phyloP scores from a whole-genome alignment of 1,139 yeast genomes.

The Starmera stellimalicola region DNA sequence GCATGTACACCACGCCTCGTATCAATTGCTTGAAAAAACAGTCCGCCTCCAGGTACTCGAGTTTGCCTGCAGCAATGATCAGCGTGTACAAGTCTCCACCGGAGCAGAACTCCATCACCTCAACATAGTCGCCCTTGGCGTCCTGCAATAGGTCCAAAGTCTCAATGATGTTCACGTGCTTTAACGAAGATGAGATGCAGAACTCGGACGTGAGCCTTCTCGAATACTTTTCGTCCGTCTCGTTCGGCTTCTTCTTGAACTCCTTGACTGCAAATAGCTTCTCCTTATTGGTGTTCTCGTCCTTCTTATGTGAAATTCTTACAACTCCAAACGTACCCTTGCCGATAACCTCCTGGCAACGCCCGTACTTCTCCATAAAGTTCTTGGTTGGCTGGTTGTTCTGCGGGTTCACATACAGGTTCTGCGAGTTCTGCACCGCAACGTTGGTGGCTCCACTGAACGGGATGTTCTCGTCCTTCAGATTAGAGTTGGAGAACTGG shows the following conservation, averaged over 20 bases:
- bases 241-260: constrained; percentile 48
- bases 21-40: constrained; percentile 90
- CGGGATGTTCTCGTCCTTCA: constrained; percentile 26
- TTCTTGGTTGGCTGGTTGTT: constrained; percentile 17
- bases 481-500: constrained; percentile 44
- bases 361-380: constrained; percentile 64
- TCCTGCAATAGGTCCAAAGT: constrained; percentile 84
- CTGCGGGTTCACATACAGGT: background rate
- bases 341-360: constrained; percentile 73
- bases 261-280: constrained; percentile 76
- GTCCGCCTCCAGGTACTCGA: constrained; percentile 85
- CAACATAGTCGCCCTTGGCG: constrained; percentile 87
- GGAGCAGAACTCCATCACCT: constrained; percentile 93
- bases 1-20: constrained; percentile 91
- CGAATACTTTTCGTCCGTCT: constrained; percentile 49
- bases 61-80: constrained; percentile 73
- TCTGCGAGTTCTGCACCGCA: background rate
- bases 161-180: constrained; percentile 72
- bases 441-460: constrained; percentile 26
- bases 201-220: constrained; percentile 77
- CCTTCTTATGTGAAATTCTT: constrained; percentile 53
- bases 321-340: constrained; percentile 84
- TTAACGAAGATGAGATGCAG: constrained; percentile 73
- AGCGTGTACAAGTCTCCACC: constrained; percentile 92
- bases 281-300: constrained; percentile 26